These are phyloP conservation scores for Pseudocercospora eumusae DNA, from an alignment of 2,329 filamentous ascomycete genomes.

Conservation along the genomic window DNA sequence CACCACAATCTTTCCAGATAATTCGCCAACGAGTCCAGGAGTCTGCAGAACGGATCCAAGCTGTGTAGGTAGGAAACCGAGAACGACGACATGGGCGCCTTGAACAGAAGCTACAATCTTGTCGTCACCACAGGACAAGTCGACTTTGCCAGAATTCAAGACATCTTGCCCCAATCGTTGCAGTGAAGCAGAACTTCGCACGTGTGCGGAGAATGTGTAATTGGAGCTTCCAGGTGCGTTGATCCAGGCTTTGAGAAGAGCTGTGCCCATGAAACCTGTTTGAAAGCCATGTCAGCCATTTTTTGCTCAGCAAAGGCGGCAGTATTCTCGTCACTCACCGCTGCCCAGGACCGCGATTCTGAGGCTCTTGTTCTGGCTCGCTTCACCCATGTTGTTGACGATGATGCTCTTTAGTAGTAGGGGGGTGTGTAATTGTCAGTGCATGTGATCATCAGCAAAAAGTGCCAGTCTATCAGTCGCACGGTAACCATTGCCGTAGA, in stretches of 20 bases:
- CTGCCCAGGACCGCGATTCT: neutral
- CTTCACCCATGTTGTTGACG: neutral
- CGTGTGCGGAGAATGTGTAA: constrained; percentile 23
- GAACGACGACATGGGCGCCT: constrained; percentile 25
- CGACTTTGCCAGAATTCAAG: constrained; percentile 5
- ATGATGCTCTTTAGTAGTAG: neutral
- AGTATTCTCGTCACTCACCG: neutral
- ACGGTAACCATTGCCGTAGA: constrained; percentile 1
- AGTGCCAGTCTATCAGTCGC: neutral
- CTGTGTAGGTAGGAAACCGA: constrained; percentile 28
- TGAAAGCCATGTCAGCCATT: neutral
- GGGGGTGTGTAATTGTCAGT: neutral
- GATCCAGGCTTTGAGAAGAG: constrained; percentile 27
- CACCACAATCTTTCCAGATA: constrained; percentile 27
- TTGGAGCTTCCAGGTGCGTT: constrained; percentile 10
- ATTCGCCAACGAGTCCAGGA: constrained; percentile 17
- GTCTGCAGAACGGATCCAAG: constrained; percentile 18
- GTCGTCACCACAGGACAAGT: constrained; percentile 17
- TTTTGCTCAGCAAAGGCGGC: neutral
- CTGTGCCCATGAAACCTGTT: constrained; percentile 32
- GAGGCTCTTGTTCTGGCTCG: neutral
- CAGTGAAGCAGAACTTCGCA: constrained; percentile 17
- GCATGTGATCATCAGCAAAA: neutral
- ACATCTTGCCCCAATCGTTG: constrained; percentile 19
- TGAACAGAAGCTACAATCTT: constrained; percentile 16